phyloP scores from a whole-genome alignment of 495 filamentous ascomycete genomes.

The Podospora sp. region DNA sequence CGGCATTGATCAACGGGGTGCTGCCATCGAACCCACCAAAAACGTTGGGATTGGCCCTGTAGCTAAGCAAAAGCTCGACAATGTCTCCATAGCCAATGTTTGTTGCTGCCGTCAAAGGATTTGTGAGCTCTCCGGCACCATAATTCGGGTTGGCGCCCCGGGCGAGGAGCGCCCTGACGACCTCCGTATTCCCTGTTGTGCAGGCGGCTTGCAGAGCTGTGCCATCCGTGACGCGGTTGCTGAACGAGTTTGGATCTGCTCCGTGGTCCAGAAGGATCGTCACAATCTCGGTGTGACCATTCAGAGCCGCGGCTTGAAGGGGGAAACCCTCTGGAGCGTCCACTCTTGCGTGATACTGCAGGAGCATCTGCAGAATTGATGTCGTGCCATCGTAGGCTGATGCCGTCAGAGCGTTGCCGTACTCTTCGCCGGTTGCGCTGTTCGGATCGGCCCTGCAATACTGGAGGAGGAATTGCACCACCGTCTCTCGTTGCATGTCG shows the following conservation, averaged over 20 bases:
- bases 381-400: constrained; percentile 20
- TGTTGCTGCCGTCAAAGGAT: constrained; percentile 16
- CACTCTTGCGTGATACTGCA: constrained; percentile 13
- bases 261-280: constrained; percentile 10
- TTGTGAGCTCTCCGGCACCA: constrained; percentile 18
- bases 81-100: constrained; percentile 18
- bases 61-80: constrained; percentile 9
- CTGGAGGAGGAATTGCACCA: constrained; percentile 13
- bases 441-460: constrained; percentile 16
- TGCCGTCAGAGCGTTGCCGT: constrained; percentile 21
- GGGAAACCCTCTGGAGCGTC: constrained; percentile 19
- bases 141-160: constrained; percentile 15
- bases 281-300: constrained; percentile 18
- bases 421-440: constrained; percentile 14
- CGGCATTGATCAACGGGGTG: constrained; percentile 17
- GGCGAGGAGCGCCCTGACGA: constrained; percentile 5
- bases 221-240: not conserved
- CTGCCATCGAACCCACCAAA: constrained; percentile 16
- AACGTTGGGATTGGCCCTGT: constrained; percentile 18
- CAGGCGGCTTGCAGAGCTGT: constrained; percentile 21
- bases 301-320: constrained; percentile 20
- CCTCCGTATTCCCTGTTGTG: constrained; percentile 12
- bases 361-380: constrained; percentile 14
- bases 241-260: constrained; percentile 16
- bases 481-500: constrained; percentile 16